These are phyloP conservation scores for Suillus plorans DNA, from an alignment of 768 basidiomycete species.

Conservation along the genomic window DNA sequence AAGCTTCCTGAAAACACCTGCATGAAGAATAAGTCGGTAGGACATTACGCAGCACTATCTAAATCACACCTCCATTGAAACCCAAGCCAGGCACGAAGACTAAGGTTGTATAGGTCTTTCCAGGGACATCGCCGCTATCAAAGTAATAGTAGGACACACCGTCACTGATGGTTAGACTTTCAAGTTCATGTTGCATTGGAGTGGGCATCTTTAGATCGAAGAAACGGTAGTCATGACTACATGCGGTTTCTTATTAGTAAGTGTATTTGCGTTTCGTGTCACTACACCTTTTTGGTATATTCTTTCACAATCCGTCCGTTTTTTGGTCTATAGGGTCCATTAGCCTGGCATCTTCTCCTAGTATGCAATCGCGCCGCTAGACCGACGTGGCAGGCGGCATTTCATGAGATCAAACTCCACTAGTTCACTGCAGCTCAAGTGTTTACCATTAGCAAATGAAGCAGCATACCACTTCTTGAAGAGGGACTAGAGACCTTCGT, in stretches of 20 bases:
- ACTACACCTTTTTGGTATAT: no score
- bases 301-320: no score
- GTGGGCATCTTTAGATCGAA: background rate
- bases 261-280: no score
- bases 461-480: background rate
- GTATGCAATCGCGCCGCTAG: no score
- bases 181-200: background rate
- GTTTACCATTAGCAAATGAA: no score
- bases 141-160: constrained; percentile 1
- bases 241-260: no score
- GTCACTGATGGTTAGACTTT: background rate
- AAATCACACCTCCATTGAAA: constrained; percentile 10
- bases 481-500: background rate
- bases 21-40: background rate
- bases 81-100: constrained; percentile 12
- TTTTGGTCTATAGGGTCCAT: no score
- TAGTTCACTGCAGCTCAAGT: no score
- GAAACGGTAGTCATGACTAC: background rate
- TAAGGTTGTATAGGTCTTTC: constrained; percentile 7
- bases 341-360: no score
- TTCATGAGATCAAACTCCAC: no score
- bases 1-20: constrained; percentile 16
- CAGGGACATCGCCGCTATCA: background rate
- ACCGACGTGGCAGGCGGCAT: no score
- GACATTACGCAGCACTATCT: background rate